Percentiles rank a stretch among this genome's conserved stretches.
Evolutionary conservation across 1,284 basidiomycete genomes (phyloP).

Genomic region (Irpex sp.): DNA sequence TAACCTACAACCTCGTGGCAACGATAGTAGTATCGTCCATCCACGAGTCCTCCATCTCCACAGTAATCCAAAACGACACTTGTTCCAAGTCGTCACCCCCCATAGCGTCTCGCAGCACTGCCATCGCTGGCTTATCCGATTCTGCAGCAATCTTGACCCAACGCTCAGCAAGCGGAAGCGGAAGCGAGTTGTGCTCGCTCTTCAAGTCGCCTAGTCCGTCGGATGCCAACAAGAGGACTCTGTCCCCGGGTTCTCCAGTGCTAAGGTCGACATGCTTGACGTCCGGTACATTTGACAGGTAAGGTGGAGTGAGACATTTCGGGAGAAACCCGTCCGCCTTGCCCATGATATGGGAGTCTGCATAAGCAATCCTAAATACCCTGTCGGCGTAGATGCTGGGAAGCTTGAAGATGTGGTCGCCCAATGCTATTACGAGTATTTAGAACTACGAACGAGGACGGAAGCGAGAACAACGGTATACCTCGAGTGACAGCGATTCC

Average conservation of each 20-base stretch:
- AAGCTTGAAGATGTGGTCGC: conserved; percentile 16
- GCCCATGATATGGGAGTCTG: conserved; percentile 9
- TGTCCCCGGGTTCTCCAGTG: conserved; percentile 23
- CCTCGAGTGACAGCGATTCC: conserved; percentile 70
- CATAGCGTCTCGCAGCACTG: conserved; percentile 52
- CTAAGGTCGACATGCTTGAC: conserved; percentile 28
- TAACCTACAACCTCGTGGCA: conserved; percentile 29
- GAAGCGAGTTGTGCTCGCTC: conserved; percentile 28
- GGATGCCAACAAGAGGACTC: conserved; percentile 59
- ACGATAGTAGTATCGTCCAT: conserved; percentile 69
- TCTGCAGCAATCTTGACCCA: conserved; percentile 42
- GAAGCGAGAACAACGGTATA: conserved; percentile 30
- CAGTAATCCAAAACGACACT: conserved; percentile 58
- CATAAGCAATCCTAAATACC: conserved; percentile 10
- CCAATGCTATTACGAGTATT: conserved; percentile 7
- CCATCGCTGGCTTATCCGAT: conserved; percentile 49
- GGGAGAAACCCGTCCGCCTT: conserved; percentile 17
- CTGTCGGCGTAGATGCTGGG: conserved; percentile 11
- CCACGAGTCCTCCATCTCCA: conserved; percentile 66
- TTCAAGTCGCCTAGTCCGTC: conserved; percentile 62
- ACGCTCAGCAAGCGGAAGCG: conserved; percentile 39
- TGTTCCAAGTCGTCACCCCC: conserved; percentile 51
- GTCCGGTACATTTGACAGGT: conserved; percentile 63
- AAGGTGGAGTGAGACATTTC: conserved; percentile 62
- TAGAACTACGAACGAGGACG: not conserved